These are phyloP conservation scores for Umbelopsis vinacea DNA, from an alignment of 192 early-diverging fungal species.

Conservation along the genomic window DNA sequence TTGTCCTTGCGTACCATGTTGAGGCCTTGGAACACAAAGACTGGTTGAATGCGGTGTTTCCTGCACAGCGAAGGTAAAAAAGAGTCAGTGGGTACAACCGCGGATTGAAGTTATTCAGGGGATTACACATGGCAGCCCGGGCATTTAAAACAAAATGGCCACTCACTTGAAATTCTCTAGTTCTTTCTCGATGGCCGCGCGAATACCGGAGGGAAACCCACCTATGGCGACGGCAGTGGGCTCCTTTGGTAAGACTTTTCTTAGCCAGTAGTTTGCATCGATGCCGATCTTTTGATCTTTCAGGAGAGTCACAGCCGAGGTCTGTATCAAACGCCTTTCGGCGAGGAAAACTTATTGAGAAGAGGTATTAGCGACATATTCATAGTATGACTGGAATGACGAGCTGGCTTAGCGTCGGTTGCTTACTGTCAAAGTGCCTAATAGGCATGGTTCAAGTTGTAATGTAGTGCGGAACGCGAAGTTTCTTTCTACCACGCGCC, in stretches of 20 bases:
- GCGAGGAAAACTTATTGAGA: conserved; percentile 44
- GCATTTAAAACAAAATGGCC: not conserved
- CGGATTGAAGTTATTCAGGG: too few species aligned
- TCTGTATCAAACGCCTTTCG: conserved; percentile 65
- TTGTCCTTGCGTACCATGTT: conserved; percentile 72
- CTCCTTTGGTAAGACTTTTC: conserved; percentile 67
- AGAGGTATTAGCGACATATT: not conserved
- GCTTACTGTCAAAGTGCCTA: conserved; percentile 44
- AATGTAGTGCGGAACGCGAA: conserved; percentile 23
- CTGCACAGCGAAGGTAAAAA: conserved; percentile 34
- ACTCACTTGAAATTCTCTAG: conserved; percentile 63
- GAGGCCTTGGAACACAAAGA: conserved; percentile 81
- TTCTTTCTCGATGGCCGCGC: conserved; percentile 66
- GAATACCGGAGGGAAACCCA: conserved; percentile 63
- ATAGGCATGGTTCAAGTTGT: conserved; percentile 32
- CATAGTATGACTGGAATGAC: not conserved
- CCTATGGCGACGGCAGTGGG: conserved; percentile 66
- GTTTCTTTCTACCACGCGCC: conserved; percentile 7
- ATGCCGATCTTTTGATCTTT: conserved; percentile 75
- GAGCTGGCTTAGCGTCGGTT: not conserved
- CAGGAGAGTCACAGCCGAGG: conserved; percentile 58
- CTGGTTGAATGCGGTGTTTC: conserved; percentile 66
- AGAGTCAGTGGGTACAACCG: not conserved
- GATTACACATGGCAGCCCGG: too few species aligned
- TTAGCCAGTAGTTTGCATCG: conserved; percentile 81